These are phyloP conservation scores for Arachnopeziza araneosa DNA, from an alignment of 2,329 filamentous ascomycete species.

Conservation along the genomic window DNA sequence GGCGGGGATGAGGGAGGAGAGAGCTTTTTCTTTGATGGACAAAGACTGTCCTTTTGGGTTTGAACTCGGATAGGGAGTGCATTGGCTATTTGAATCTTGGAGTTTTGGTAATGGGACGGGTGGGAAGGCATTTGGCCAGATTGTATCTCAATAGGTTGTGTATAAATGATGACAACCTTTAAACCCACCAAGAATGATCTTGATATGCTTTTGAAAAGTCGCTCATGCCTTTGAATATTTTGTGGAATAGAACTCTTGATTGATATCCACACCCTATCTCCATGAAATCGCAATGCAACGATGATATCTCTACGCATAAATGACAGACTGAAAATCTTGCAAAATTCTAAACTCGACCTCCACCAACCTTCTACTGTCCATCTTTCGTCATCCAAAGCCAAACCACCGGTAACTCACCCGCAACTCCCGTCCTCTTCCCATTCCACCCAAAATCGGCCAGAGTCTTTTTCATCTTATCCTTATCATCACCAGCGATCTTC, in stretches of 20 bases:
- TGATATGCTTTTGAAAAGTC: no score
- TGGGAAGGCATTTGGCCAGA: no score
- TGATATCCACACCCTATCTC: no score
- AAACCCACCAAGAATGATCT: no score
- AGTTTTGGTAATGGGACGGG: no score
- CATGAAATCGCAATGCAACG: neutral
- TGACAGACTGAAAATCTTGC: neutral
- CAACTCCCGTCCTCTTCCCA: slow-evolving; percentile 40
- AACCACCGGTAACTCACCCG: slow-evolving; percentile 48
- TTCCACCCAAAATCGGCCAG: slow-evolving; percentile 57
- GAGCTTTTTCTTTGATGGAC: neutral
- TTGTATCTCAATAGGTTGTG: no score
- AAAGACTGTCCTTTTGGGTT: neutral
- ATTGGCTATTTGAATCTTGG: no score
- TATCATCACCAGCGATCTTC: slow-evolving; percentile 44
- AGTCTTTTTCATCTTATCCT: slow-evolving; percentile 42
- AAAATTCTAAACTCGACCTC: neutral
- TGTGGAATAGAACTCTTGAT: no score
- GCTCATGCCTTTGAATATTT: no score
- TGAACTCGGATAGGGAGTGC: no score
- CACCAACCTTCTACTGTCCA: neutral
- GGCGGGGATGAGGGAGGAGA: neutral
- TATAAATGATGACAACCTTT: no score
- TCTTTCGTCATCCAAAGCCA: slow-evolving; percentile 55
- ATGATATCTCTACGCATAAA: neutral